phyloP scores from a whole-genome alignment of 257 asterid genomes.

The Capsicum baccatum region DNA sequence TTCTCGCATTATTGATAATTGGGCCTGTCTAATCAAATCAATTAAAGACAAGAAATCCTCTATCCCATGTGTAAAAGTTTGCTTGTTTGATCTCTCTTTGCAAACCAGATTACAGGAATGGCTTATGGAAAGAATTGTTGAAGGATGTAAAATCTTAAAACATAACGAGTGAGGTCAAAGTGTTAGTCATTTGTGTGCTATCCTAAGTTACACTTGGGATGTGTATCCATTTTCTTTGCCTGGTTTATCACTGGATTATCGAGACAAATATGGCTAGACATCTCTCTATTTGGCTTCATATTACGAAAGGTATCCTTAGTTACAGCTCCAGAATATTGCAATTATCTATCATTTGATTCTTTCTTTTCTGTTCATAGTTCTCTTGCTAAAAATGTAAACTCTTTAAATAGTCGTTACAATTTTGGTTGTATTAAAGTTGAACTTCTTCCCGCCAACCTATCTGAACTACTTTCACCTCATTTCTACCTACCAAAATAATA shows the following conservation, averaged over 20 bases:
- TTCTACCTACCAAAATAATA: not conserved
- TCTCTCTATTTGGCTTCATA: constrained; percentile 98
- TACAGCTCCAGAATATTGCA: constrained; percentile 8
- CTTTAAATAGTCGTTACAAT: not conserved
- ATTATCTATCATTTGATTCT: not conserved
- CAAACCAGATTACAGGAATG: constrained; percentile 75
- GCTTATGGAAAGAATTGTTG: constrained; percentile 75
- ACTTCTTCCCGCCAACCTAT: not conserved
- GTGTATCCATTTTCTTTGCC: constrained; percentile 77
- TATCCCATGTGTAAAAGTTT: constrained; percentile 69
- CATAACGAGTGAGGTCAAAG: constrained; percentile 94
- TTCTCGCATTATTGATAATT: constrained; percentile 52
- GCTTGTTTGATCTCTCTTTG: constrained; percentile 74
- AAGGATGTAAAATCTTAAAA: constrained; percentile 64
- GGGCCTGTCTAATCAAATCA: constrained; percentile 61
- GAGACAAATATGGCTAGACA: constrained; percentile 96
- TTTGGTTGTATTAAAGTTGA: constrained; percentile 20
- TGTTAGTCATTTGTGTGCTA: constrained; percentile 92
- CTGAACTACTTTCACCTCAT: not conserved
- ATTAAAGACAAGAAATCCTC: constrained; percentile 59
- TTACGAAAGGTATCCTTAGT: constrained; percentile 72
- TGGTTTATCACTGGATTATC: constrained; percentile 83
- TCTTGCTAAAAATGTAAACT: not conserved
- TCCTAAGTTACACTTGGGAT: constrained; percentile 93
- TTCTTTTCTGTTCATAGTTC: not conserved